Percentiles rank a stretch among this genome's conserved stretches.
Conservation (phyloP, 345 rosid species). For the Hibiscus trionum region DNA sequence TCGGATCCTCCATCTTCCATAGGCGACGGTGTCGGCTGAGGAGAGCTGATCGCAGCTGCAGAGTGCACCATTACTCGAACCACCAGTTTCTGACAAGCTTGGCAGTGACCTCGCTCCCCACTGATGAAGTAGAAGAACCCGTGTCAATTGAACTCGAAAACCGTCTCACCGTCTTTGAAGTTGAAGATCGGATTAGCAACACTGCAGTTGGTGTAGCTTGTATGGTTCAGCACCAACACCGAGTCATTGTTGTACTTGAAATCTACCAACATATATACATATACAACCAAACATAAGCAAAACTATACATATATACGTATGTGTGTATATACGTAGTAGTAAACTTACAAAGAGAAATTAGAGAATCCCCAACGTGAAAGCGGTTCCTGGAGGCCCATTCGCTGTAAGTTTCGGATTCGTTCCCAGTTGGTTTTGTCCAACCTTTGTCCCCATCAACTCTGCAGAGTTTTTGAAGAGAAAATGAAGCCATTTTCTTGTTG, state of each 20-base stretch:
- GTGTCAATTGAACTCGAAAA: conserved; percentile 20
- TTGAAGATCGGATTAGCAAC: conserved; percentile 15
- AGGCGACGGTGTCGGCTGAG: conserved; percentile 19
- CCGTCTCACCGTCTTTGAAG: conserved; percentile 19
- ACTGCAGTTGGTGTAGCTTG: conserved; percentile 15
- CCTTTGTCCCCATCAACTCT: conserved; percentile 26
- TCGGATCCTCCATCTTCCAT: conserved; percentile 3
- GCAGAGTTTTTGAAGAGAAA: background rate
- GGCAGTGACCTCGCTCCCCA: conserved; percentile 19
- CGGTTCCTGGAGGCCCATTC: conserved; percentile 25
- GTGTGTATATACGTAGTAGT: too few relatives aligned
- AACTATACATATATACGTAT: background rate
- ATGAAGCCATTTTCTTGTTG: conserved; percentile 11
- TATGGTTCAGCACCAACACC: conserved; percentile 21
- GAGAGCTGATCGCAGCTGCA: background rate
- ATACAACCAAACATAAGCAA: background rate
- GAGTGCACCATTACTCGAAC: conserved; percentile 23
- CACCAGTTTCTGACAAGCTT: conserved; percentile 23
- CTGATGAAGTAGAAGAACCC: conserved; percentile 33
- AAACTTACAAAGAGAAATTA: conserved; percentile 30
- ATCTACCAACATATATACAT: conserved; percentile 9
- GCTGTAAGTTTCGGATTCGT: conserved; percentile 16
- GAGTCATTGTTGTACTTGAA: conserved; percentile 26
- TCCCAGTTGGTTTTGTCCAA: conserved; percentile 18
- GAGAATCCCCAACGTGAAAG: conserved; percentile 29